These are phyloP conservation scores for Oryza glaberrima DNA, from an alignment of 176 grass and related monocot species.

Conservation along the genomic window DNA sequence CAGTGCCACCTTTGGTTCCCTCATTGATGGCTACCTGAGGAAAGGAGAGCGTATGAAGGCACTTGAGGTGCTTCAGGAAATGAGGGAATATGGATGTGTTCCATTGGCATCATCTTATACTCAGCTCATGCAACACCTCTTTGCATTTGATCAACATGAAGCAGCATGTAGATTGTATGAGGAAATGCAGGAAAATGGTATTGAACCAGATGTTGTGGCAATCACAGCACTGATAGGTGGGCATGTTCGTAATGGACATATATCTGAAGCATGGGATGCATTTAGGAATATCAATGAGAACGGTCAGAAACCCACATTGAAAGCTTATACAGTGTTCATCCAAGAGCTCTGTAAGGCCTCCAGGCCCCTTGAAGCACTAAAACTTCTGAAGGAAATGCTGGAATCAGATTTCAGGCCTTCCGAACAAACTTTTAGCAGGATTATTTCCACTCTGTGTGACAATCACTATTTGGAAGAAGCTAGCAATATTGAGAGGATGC, in stretches of 20 bases:
- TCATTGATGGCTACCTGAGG: slow-evolving; percentile 75
- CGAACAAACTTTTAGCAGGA: slow-evolving; percentile 39
- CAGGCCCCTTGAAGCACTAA: slow-evolving; percentile 60
- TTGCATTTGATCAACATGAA: slow-evolving; percentile 54
- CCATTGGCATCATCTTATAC: slow-evolving; percentile 73
- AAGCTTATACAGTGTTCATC: slow-evolving; percentile 82
- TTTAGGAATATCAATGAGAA: slow-evolving; percentile 61
- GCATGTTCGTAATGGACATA: slow-evolving; percentile 54
- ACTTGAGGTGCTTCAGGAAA: slow-evolving; percentile 52
- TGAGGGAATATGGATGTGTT: slow-evolving; percentile 59
- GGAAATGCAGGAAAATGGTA: slow-evolving; percentile 61
- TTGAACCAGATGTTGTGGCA: slow-evolving; percentile 66
- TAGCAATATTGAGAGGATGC: slow-evolving; percentile 48
- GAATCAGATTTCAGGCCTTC: slow-evolving; percentile 54
- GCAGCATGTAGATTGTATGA: slow-evolving; percentile 66
- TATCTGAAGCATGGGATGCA: slow-evolving; percentile 68
- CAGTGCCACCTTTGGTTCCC: slow-evolving; percentile 43
- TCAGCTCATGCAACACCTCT: slow-evolving; percentile 77
- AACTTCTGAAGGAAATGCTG: slow-evolving; percentile 72
- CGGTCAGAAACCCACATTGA: slow-evolving; percentile 54
- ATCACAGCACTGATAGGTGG: slow-evolving; percentile 66
- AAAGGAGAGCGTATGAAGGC: slow-evolving; percentile 59
- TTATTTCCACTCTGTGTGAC: slow-evolving; percentile 59
- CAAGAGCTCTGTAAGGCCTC: slow-evolving; percentile 77
- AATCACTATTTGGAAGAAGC: slow-evolving; percentile 58